Evolutionary conservation across 495 filamentous ascomycete species (phyloP).

Genomic region (Bathelium albidoporum): DNA sequence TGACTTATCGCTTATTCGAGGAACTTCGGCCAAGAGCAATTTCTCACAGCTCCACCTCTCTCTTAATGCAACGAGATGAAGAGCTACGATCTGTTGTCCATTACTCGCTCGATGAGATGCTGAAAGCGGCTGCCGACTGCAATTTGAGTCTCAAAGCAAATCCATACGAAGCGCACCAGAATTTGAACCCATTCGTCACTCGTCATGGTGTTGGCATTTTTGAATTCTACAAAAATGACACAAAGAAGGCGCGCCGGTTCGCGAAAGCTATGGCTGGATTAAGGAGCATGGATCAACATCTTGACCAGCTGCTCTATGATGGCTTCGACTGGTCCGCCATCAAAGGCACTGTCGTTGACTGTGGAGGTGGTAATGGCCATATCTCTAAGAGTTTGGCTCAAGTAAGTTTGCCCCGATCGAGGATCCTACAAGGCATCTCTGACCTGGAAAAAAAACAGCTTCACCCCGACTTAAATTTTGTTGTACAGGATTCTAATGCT

Average conservation of each 20-base stretch:
- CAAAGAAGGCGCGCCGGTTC: constrained; percentile 9
- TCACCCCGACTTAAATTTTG: constrained; percentile 21
- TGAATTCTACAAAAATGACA: constrained; percentile 24
- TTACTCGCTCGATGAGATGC: constrained; percentile 25
- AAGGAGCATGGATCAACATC: constrained; percentile 8
- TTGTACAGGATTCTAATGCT: constrained; percentile 20
- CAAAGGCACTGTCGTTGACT: constrained; percentile 22
- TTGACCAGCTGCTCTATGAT: constrained; percentile 12
- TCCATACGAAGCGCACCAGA: constrained; percentile 12
- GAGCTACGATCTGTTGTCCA: constrained; percentile 5
- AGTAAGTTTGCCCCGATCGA: constrained; percentile 9
- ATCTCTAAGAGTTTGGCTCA: constrained; percentile 18
- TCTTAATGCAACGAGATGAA: background rate
- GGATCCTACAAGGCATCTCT: background rate
- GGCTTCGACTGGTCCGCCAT: constrained; percentile 19
- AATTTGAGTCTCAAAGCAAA: constrained; percentile 1
- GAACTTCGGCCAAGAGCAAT: background rate
- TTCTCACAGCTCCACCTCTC: background rate
- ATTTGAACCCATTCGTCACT: constrained; percentile 19
- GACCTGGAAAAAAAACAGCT: constrained; percentile 9
- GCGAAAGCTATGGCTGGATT: constrained; percentile 21
- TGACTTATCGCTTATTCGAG: background rate
- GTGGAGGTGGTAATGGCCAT: constrained; percentile 18
- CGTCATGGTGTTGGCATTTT: constrained; percentile 19
- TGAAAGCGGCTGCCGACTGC: constrained; percentile 22